A percentile compares a stretch with the other conserved stretches of the same genome.
phyloP scores from a whole-genome alignment of 1,139 yeast genomes.

The Suhomyces taliae region DNA sequence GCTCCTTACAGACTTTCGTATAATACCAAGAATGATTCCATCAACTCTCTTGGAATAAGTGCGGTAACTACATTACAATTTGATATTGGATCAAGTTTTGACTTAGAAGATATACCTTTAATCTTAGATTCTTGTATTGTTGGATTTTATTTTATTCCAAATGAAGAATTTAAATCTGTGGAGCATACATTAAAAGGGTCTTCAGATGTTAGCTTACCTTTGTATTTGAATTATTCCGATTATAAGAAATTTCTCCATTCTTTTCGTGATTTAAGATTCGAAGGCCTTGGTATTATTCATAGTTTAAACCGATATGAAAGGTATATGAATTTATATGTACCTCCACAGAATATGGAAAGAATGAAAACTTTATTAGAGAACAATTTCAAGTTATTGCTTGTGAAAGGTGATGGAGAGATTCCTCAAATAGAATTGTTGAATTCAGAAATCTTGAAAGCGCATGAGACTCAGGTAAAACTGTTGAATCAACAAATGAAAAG shows the following conservation, averaged over 20 bases:
- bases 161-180: slow-evolving; percentile 6
- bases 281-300: slow-evolving; percentile 57
- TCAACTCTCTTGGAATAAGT: slow-evolving; percentile 35
- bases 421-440: slow-evolving; percentile 36
- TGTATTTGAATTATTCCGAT: slow-evolving; percentile 21
- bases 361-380: slow-evolving; percentile 16
- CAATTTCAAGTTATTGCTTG: slow-evolving; percentile 44
- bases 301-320: slow-evolving; percentile 50
- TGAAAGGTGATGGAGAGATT: slow-evolving; percentile 65
- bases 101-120: slow-evolving; percentile 37
- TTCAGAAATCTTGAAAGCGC: slow-evolving; percentile 21
- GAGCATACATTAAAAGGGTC: not conserved
- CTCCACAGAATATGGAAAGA: slow-evolving; percentile 26
- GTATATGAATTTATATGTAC: slow-evolving; percentile 59
- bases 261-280: slow-evolving; percentile 17
- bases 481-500: slow-evolving; percentile 9
- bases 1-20: slow-evolving; percentile 56
- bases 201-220: slow-evolving; percentile 12
- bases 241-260: slow-evolving; percentile 14
- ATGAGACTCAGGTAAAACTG: slow-evolving; percentile 8
- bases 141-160: slow-evolving; percentile 41
- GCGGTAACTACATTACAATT: slow-evolving; percentile 40
- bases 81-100: slow-evolving; percentile 24
- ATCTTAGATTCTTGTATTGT: slow-evolving; percentile 58
- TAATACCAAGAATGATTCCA: slow-evolving; percentile 15